Conservation (phyloP, 2,329 filamentous ascomycete genomes). For the Sclerotinia sclerotiorum region DNA sequence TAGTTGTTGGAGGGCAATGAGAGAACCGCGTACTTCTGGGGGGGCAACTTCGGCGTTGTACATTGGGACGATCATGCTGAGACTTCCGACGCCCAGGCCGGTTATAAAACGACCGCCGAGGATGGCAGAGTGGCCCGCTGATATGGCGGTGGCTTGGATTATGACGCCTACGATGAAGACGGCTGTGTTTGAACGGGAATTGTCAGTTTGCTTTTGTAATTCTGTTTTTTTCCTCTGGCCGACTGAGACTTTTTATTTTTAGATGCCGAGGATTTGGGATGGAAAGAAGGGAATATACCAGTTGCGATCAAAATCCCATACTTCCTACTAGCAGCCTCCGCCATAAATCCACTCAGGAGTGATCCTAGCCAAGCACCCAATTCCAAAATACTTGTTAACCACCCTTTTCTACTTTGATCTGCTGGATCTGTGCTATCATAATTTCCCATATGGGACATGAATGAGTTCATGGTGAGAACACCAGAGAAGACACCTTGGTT, state of each 20-base stretch:
- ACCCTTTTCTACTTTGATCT: constrained; percentile 57
- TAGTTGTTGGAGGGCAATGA: constrained; percentile 65
- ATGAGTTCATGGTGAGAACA: constrained; percentile 58
- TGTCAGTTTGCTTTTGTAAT: background rate
- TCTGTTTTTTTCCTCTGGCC: background rate
- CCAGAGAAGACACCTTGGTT: constrained; percentile 78
- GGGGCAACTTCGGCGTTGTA: constrained; percentile 54
- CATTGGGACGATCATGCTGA: constrained; percentile 65
- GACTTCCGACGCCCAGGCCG: constrained; percentile 66
- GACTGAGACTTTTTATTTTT: background rate
- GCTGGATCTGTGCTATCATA: constrained; percentile 49
- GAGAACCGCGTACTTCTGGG: constrained; percentile 64
- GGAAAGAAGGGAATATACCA: constrained; percentile 34
- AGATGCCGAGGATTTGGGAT: background rate
- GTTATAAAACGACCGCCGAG: constrained; percentile 72
- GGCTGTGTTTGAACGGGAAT: background rate
- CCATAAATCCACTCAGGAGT: constrained; percentile 68
- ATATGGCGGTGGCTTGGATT: constrained; percentile 63
- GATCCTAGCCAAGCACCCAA: constrained; percentile 77
- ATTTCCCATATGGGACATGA: constrained; percentile 55
- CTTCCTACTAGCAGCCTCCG: constrained; percentile 67
- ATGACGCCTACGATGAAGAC: constrained; percentile 71
- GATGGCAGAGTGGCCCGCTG: constrained; percentile 58
- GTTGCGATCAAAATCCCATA: constrained; percentile 67
- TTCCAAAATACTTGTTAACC: constrained; percentile 68